A percentile compares a stretch with the other conserved stretches of the same genome.
These are phyloP conservation scores for Brachypodium distachyon DNA, from an alignment of 202 grass and related monocot species.

Conservation along the genomic window DNA sequence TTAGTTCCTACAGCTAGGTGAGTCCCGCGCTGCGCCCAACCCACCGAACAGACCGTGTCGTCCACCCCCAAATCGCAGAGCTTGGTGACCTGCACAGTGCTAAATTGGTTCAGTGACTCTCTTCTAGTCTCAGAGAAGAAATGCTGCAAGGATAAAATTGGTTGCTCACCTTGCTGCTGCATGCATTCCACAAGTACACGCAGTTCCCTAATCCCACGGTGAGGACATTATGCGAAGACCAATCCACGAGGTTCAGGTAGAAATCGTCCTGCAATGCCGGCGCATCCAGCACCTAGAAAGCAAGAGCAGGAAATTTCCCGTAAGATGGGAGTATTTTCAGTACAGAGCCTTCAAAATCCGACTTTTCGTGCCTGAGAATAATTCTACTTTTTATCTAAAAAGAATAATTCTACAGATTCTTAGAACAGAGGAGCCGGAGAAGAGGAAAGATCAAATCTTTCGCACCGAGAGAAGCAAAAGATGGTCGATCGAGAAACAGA, in stretches of 20 bases:
- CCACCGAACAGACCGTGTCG: constrained; percentile 92
- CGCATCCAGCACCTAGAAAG: constrained; percentile 83
- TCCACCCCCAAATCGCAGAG: constrained; percentile 89
- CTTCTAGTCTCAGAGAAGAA: not conserved
- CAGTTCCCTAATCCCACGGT: constrained; percentile 88
- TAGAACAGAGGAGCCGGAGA: not conserved
- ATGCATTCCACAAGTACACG: constrained; percentile 95
- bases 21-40: constrained; percentile 82
- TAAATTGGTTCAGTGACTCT: not conserved
- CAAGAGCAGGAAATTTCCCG: not conserved
- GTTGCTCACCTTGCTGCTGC: constrained; percentile 79
- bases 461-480: not conserved
- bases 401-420: not conserved
- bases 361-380: not conserved
- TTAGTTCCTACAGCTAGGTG: constrained; percentile 90
- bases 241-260: constrained; percentile 98
- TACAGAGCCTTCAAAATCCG: not conserved
- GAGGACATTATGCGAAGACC: constrained; percentile 87
- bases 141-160: not conserved
- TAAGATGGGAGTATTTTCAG: not conserved
- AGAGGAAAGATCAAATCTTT: constrained; percentile 13
- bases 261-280: constrained; percentile 97
- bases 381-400: no score
- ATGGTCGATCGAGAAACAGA: not conserved
- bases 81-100: constrained; percentile 63